Conservation (phyloP, 805 yeast genomes). For the Starmerella bombi region DNA sequence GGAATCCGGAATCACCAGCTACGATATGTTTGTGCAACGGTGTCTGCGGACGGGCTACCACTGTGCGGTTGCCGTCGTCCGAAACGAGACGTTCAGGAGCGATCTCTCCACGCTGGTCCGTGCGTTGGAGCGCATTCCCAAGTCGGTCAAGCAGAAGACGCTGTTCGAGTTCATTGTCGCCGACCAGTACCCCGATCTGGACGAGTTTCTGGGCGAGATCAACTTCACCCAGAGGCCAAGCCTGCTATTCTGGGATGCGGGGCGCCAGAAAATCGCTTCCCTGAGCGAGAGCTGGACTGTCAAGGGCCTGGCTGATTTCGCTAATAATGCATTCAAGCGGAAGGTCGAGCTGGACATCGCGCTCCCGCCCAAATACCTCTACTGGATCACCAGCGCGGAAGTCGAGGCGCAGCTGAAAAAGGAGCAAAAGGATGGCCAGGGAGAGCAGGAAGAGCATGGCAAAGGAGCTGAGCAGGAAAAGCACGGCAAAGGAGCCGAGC, state of each 20-base stretch:
- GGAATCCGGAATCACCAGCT: constrained; percentile 9
- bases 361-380: constrained; percentile 16
- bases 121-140: constrained; percentile 11
- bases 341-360: constrained; percentile 2
- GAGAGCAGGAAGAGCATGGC: too few relatives aligned
- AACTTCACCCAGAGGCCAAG: constrained; percentile 13
- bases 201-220: constrained; percentile 12
- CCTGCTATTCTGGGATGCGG: constrained; percentile 14
- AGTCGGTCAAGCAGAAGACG: constrained; percentile 6
- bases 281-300: constrained; percentile 10
- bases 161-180: constrained; percentile 17
- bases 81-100: constrained; percentile 5
- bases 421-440: constrained; percentile 4
- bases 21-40: constrained; percentile 12
- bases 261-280: constrained; percentile 6
- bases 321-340: constrained; percentile 7
- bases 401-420: constrained; percentile 12
- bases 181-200: constrained; percentile 9
- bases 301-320: constrained; percentile 6
- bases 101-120: constrained; percentile 14
- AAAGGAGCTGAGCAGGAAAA: too few relatives aligned
- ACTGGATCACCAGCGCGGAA: constrained; percentile 19
- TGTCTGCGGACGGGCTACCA: constrained; percentile 17
- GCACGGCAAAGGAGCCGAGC: too few relatives aligned
- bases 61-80: constrained; percentile 16